A percentile compares a stretch with the other conserved stretches of the same genome.
Evolutionary conservation across 2,329 filamentous ascomycete genomes (phyloP).

Genomic region (Fusarium floridanum): DNA sequence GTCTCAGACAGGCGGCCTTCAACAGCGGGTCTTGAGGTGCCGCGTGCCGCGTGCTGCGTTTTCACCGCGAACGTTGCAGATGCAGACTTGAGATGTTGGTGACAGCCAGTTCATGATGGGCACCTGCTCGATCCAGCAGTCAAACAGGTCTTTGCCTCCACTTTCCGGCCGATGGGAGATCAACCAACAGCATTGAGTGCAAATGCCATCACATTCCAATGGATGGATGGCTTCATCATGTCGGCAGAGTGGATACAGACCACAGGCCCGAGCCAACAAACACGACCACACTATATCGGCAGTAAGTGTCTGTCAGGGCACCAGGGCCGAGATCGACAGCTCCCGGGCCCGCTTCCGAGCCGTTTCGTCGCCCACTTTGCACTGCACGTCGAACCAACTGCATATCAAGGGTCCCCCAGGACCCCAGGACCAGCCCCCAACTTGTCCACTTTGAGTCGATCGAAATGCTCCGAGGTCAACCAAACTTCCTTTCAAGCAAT

Average conservation of each 20-base stretch:
- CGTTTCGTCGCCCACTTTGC: constrained; percentile 30
- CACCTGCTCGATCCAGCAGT: constrained; percentile 41
- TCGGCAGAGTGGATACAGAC: constrained; percentile 17
- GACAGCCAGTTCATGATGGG: constrained; percentile 22
- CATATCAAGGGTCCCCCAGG: constrained; percentile 40
- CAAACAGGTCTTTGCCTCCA: constrained; percentile 25
- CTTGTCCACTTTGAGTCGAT: constrained; percentile 11
- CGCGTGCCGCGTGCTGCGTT: constrained; percentile 14
- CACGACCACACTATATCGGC: constrained; percentile 33
- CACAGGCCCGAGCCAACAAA: constrained; percentile 9
- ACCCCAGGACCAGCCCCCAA: constrained; percentile 8
- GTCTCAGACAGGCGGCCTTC: constrained; percentile 17
- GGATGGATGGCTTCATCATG: background rate
- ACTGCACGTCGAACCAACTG: constrained; percentile 43
- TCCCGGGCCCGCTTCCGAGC: constrained; percentile 26
- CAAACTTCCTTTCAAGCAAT: constrained; percentile 16
- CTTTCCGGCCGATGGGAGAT: constrained; percentile 22
- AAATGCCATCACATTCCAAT: constrained; percentile 27
- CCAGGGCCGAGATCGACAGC: constrained; percentile 33
- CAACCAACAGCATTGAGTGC: constrained; percentile 37
- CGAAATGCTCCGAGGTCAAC: constrained; percentile 25
- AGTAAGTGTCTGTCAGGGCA: constrained; percentile 35
- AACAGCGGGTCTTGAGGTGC: constrained; percentile 7
- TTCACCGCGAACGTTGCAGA: constrained; percentile 16
- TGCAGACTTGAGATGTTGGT: constrained; percentile 40